These are phyloP conservation scores for Diplodia mutila DNA, from an alignment of 2,329 filamentous ascomycete genomes.

Conservation along the genomic window DNA sequence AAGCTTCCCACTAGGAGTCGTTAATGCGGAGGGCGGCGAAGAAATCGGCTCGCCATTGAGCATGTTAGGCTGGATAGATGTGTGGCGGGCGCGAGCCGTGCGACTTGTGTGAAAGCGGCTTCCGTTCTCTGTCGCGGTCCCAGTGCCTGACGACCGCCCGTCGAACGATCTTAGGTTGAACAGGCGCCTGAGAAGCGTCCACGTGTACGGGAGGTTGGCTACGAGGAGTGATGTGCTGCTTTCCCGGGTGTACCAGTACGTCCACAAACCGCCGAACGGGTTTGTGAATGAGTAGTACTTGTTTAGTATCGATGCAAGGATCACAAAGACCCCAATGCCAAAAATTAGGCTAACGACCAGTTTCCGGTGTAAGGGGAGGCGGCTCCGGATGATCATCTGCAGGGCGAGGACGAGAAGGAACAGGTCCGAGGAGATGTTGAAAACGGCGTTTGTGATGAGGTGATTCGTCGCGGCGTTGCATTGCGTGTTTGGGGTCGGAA, in stretches of 20 bases:
- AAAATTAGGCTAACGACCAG: constrained; percentile 56
- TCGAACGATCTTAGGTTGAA: constrained; percentile 46
- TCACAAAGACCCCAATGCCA: constrained; percentile 48
- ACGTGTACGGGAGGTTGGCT: constrained; percentile 57
- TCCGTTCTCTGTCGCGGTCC: not conserved
- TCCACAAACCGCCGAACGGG: constrained; percentile 50
- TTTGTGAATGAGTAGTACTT: constrained; percentile 53
- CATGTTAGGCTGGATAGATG: not conserved
- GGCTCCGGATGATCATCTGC: constrained; percentile 44
- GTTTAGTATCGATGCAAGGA: constrained; percentile 54
- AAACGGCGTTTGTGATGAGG: constrained; percentile 51
- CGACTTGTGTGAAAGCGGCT: constrained; percentile 14
- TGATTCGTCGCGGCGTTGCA: constrained; percentile 53
- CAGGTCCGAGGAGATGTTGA: constrained; percentile 47
- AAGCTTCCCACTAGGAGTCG: not conserved
- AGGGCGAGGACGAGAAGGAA: constrained; percentile 43
- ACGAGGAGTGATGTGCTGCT: constrained; percentile 59
- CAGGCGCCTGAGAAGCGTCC: constrained; percentile 55
- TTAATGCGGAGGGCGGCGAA: not conserved
- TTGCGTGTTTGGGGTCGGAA: constrained; percentile 37
- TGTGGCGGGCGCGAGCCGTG: constrained; percentile 13
- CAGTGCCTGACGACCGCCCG: not conserved
- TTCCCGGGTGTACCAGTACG: constrained; percentile 57
- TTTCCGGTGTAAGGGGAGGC: constrained; percentile 48
- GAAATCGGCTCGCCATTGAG: not conserved